A percentile compares a stretch with the other conserved stretches of the same genome.
phyloP scores from a whole-genome alignment of 768 basidiomycete genomes.

The Termitomyces sp. region DNA sequence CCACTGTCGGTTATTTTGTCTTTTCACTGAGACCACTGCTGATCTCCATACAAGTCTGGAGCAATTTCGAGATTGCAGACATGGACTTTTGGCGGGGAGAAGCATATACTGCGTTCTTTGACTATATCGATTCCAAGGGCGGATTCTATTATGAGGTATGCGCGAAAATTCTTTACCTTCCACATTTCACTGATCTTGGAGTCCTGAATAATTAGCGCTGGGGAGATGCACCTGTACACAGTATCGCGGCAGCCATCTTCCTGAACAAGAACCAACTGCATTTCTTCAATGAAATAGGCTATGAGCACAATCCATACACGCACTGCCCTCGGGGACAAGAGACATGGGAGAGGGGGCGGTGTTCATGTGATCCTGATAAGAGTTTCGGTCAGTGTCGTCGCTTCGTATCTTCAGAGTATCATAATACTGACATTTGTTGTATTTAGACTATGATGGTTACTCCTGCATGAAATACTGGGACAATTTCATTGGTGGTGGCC shows the following conservation, averaged over 20 bases:
- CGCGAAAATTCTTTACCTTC: constrained; percentile 29
- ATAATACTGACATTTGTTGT: background rate
- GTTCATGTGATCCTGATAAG: constrained; percentile 53
- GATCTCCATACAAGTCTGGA: constrained; percentile 38
- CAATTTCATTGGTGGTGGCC: background rate
- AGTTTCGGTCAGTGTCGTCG: constrained; percentile 52
- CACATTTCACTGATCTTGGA: constrained; percentile 28
- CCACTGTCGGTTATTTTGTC: constrained; percentile 50
- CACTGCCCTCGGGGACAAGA: constrained; percentile 53
- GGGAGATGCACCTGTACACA: constrained; percentile 88
- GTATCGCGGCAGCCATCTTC: constrained; percentile 74
- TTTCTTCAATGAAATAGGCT: constrained; percentile 82
- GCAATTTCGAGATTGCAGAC: constrained; percentile 71
- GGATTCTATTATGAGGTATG: constrained; percentile 67
- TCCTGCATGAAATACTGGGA: constrained; percentile 41
- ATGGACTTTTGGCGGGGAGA: constrained; percentile 63
- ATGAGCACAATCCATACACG: constrained; percentile 71
- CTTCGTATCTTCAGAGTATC: background rate
- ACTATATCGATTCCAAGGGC: constrained; percentile 54
- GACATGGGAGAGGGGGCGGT: constrained; percentile 48
- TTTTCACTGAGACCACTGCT: constrained; percentile 24
- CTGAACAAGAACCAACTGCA: constrained; percentile 67
- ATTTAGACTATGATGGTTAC: constrained; percentile 36
- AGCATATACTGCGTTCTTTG: constrained; percentile 62
- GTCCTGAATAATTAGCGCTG: constrained; percentile 45